Conservation (phyloP, 805 yeast genomes). For the Cyberlindnera maritima region DNA sequence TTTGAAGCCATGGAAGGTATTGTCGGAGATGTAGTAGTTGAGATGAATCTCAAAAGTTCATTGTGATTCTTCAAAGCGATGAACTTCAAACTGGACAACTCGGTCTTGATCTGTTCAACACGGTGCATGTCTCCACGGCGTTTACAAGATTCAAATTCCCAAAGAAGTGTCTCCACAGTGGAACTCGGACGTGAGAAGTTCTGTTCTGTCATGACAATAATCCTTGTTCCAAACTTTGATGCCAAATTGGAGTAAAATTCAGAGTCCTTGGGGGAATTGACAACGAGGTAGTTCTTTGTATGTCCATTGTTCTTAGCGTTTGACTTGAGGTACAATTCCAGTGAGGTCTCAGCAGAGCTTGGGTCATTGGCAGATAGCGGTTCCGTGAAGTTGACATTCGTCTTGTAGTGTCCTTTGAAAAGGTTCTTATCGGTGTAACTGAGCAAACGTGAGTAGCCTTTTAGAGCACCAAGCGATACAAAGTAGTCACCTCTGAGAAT, state of each 20-base stretch:
- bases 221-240: conserved; percentile 15
- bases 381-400: conserved; percentile 13
- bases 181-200: conserved; percentile 21
- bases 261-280: conserved; percentile 21
- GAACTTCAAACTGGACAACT: conserved; percentile 9
- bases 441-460: conserved; percentile 12
- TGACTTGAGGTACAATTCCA: conserved; percentile 17
- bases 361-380: conserved; percentile 13
- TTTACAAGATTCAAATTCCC: conserved; percentile 9
- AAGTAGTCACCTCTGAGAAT: conserved; percentile 22
- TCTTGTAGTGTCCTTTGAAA: conserved; percentile 14
- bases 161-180: conserved; percentile 12
- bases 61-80: conserved; percentile 7
- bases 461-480: conserved; percentile 16
- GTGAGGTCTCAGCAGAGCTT: not conserved
- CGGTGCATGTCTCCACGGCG: conserved; percentile 11
- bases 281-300: conserved; percentile 21
- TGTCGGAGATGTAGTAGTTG: not conserved
- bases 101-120: conserved; percentile 5
- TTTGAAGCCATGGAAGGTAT: not conserved
- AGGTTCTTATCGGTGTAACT: conserved; percentile 9
- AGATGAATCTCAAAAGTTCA: conserved; percentile 8
- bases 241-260: conserved; percentile 23
- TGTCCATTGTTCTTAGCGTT: conserved; percentile 5
- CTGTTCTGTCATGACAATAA: conserved; percentile 21